Conservation (phyloP, 805 yeast species). For the Metschnikowia reukaufii region DNA sequence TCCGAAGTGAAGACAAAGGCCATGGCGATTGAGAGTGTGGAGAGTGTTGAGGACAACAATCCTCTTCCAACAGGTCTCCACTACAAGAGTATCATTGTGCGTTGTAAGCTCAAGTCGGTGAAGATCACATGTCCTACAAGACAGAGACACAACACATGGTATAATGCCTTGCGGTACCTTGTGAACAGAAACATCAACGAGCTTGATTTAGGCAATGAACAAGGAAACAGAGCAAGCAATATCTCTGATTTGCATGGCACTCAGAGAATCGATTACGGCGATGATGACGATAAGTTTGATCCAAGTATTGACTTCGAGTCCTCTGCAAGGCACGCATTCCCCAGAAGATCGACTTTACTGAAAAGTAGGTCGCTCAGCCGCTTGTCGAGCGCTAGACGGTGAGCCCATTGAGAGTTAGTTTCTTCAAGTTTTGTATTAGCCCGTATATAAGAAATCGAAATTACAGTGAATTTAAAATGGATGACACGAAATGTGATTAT, state of each 20-base stretch:
- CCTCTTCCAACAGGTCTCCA: slow-evolving; percentile 88
- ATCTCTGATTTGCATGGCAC: slow-evolving; percentile 5
- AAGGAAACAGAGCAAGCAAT: not conserved
- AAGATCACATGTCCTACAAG: slow-evolving; percentile 86
- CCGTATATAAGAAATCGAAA: slow-evolving; percentile 1
- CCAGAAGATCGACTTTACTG: slow-evolving; percentile 18
- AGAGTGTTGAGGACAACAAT: slow-evolving; percentile 78
- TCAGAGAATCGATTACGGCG: not conserved
- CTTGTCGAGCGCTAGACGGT: slow-evolving; percentile 2
- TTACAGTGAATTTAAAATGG: not conserved
- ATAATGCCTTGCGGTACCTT: slow-evolving; percentile 74
- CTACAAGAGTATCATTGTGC: slow-evolving; percentile 78
- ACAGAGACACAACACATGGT: slow-evolving; percentile 90
- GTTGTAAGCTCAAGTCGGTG: slow-evolving; percentile 62
- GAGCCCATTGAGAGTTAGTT: not conserved
- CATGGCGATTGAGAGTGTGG: slow-evolving; percentile 75
- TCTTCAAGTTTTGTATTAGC: slow-evolving; percentile 2
- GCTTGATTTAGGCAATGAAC: slow-evolving; percentile 37
- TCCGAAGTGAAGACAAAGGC: slow-evolving; percentile 68
- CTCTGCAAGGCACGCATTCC: slow-evolving; percentile 21
- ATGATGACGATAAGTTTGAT: slow-evolving; percentile 12
- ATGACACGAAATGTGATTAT: not conserved
- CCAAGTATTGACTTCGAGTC: slow-evolving; percentile 16
- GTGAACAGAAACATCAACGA: slow-evolving; percentile 65
- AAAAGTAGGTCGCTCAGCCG: slow-evolving; percentile 12